Evolutionary conservation across 2,329 filamentous ascomycete species (phyloP).

Genomic region (Didymella pinodella): DNA sequence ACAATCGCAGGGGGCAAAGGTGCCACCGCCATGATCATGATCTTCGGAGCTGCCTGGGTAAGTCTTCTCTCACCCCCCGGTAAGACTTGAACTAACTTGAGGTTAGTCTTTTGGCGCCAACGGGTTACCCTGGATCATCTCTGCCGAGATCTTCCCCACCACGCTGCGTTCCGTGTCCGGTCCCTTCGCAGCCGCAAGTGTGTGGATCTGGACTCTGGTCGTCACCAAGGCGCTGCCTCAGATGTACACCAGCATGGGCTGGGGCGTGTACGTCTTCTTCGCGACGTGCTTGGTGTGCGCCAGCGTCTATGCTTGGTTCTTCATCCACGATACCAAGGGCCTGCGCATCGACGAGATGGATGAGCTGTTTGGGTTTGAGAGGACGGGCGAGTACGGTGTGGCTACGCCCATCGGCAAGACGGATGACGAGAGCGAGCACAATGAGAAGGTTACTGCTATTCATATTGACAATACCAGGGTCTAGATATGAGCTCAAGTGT

Average conservation of each 20-base stretch:
- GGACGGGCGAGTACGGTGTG: background rate
- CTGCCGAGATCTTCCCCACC: constrained; percentile 76
- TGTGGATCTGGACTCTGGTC: constrained; percentile 77
- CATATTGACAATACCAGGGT: constrained; percentile 9
- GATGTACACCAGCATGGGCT: constrained; percentile 63
- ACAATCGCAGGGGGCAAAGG: constrained; percentile 51
- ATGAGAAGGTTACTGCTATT: constrained; percentile 24
- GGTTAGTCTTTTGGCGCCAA: constrained; percentile 52
- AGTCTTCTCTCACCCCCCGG: background rate
- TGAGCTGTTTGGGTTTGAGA: constrained; percentile 56
- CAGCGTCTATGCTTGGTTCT: constrained; percentile 52
- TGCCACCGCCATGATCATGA: constrained; percentile 53
- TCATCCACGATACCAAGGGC: constrained; percentile 55
- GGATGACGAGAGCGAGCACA: constrained; percentile 29
- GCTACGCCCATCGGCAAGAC: background rate
- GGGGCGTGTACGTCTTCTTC: constrained; percentile 59
- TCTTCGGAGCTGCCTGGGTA: constrained; percentile 39
- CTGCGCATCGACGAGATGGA: constrained; percentile 59
- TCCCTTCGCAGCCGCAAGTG: constrained; percentile 72
- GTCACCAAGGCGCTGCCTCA: constrained; percentile 73
- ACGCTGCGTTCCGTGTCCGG: constrained; percentile 63
- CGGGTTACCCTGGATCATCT: constrained; percentile 77
- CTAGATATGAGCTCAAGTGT: background rate
- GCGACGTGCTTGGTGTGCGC: constrained; percentile 57
- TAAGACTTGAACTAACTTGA: background rate